Evolutionary conservation across 2,329 filamentous ascomycete genomes (phyloP), one percentile per base, ranked within the genome.

Genomic region (Hypoxylon sp.): DNA sequence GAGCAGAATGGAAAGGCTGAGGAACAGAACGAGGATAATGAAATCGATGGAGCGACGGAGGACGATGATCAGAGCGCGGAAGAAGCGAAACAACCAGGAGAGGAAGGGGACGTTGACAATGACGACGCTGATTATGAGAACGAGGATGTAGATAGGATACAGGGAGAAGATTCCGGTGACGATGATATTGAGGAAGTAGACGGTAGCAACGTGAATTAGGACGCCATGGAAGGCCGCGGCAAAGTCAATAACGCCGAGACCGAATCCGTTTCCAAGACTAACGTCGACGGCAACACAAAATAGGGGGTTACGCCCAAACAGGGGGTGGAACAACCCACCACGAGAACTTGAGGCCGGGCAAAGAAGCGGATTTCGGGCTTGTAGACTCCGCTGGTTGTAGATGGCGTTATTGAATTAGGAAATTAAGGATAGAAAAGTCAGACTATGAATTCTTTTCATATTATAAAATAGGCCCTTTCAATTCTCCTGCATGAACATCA

Each of bases 1-100:
- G 53, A 60, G 2, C 65, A 77, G 21, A 68, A 74, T 9, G 65
- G 70, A 7, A 68, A 72, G 19, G 60, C 63, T 2, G 74, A 76
- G 38, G 72, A 71, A 19, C 38, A 41, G 38, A 5, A 23, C 46
- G 63, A 66, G 21, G 25, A 61, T 3, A 65, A 69, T 28, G 67
- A 45, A 7, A 36, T 64, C 19, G 41, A 72, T 19, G 63, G 49
- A 9, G 49, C 60, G 28, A 56, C 73, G 32, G 72, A 71, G 13
- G 55, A 72, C 19, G 66, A 65, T 13, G 53, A 65, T 13, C 62
- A 68, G 19, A 32, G 38, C 2, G 14, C 38, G 4, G 62, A 68
- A 28, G 34, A 43, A 9, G n/a, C 19, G 11, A 10, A 43, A 43
- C 38, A 43, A 10, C n/a, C n/a, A 10, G 6, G 19, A 10, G 38